Evolutionary conservation across 2,329 filamentous ascomycete genomes (phyloP).

Genomic region (Colletotrichum musae): DNA sequence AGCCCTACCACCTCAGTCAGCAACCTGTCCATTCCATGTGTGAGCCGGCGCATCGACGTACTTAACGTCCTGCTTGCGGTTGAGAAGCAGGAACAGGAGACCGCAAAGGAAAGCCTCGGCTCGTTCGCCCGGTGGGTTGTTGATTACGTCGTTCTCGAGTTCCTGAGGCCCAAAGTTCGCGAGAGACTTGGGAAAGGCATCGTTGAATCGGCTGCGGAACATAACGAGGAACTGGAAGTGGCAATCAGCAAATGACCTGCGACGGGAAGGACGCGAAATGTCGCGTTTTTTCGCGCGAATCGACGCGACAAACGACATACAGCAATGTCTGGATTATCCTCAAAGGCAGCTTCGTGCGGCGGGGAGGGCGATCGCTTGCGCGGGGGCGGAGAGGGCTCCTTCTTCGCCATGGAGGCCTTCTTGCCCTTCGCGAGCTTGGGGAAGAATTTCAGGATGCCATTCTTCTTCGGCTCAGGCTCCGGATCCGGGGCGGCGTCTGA

Average conservation of each 20-base stretch:
- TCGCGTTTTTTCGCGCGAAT: slow-evolving; percentile 62
- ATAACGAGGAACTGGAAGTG: slow-evolving; percentile 90
- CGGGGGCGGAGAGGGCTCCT: slow-evolving; percentile 75
- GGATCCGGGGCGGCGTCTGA: slow-evolving; percentile 69
- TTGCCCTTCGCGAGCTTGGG: slow-evolving; percentile 67
- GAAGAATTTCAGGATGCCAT: slow-evolving; percentile 78
- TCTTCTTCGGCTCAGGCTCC: slow-evolving; percentile 57
- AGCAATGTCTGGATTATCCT: slow-evolving; percentile 92
- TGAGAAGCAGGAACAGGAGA: slow-evolving; percentile 87
- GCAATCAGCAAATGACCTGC: slow-evolving; percentile 49
- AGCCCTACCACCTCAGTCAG: slow-evolving; percentile 68
- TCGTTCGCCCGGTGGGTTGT: slow-evolving; percentile 83
- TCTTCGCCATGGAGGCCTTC: slow-evolving; percentile 58
- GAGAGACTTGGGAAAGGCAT: slow-evolving; percentile 89
- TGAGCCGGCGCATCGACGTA: slow-evolving; percentile 63
- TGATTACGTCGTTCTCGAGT: slow-evolving; percentile 87
- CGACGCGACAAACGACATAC: slow-evolving; percentile 74
- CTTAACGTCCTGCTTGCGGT: slow-evolving; percentile 99
- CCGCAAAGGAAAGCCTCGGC: slow-evolving; percentile 92
- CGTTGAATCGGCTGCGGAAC: slow-evolving; percentile 94
- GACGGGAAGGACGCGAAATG: slow-evolving; percentile 62
- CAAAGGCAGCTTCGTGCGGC: slow-evolving; percentile 89
- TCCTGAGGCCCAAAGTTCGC: slow-evolving; percentile 95
- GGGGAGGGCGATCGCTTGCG: slow-evolving; percentile 89
- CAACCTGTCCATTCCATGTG: not conserved